phyloP scores from a whole-genome alignment of 495 filamentous ascomycete species.

The Podospora pseudocomata region DNA sequence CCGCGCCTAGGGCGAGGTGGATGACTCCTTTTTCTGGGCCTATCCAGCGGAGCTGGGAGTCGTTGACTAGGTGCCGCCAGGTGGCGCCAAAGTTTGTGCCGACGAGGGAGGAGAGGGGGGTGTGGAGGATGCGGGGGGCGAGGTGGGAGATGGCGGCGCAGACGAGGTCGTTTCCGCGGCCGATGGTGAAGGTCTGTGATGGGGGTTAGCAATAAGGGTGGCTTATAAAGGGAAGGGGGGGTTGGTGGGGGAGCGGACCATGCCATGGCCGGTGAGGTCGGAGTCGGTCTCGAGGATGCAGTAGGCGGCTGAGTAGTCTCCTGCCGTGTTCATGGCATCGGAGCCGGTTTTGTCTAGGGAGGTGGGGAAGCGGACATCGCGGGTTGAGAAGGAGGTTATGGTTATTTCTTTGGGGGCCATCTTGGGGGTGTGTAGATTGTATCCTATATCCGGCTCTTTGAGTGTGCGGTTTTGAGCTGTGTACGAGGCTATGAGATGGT shows the following conservation, averaged over 20 bases:
- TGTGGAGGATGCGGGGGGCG: slow-evolving; percentile 65
- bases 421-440: not conserved
- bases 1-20: slow-evolving; percentile 83
- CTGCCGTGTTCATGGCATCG: slow-evolving; percentile 95
- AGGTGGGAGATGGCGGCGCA: slow-evolving; percentile 78
- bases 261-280: slow-evolving; percentile 71
- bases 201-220: not conserved
- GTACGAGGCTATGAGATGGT: not conserved
- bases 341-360: slow-evolving; percentile 93
- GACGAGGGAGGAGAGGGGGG: slow-evolving; percentile 70
- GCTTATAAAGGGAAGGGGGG: not conserved
- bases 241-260: slow-evolving; percentile 58
- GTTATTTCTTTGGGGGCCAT: slow-evolving; percentile 52
- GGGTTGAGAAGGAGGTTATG: slow-evolving; percentile 73
- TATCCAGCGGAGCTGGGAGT: slow-evolving; percentile 90
- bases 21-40: slow-evolving; percentile 95
- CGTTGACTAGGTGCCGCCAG: slow-evolving; percentile 86
- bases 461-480: not conserved
- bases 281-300: slow-evolving; percentile 85
- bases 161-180: slow-evolving; percentile 92
- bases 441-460: not conserved
- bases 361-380: slow-evolving; percentile 91
- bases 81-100: slow-evolving; percentile 74
- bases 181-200: slow-evolving; percentile 88
- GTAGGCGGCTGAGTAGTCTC: slow-evolving; percentile 90